phyloP scores from a whole-genome alignment of 140 eudicot species.

The Eryngium alpinum region DNA sequence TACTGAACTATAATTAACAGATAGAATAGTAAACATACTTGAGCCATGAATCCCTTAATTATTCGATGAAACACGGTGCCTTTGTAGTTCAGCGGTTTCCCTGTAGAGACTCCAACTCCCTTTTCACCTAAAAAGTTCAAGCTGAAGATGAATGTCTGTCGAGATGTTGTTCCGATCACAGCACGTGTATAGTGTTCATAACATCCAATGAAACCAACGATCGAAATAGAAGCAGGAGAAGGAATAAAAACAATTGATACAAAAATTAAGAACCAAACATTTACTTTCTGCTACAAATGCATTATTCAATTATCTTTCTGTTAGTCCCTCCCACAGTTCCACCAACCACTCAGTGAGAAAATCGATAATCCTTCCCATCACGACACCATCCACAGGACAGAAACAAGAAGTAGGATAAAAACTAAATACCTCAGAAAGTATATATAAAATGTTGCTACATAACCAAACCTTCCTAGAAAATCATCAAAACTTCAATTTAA shows the following conservation, averaged over 20 bases:
- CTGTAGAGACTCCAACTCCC: conserved; percentile 70
- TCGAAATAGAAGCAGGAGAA: neutral
- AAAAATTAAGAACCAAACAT: neutral
- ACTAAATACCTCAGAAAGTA: neutral
- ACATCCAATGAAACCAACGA: neutral
- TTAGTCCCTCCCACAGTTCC: neutral
- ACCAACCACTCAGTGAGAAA: neutral
- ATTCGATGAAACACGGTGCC: conserved; percentile 75
- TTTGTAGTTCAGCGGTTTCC: conserved; percentile 84
- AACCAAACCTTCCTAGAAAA: neutral
- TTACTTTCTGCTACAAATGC: neutral
- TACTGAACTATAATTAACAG: neutral
- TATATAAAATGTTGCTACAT: neutral
- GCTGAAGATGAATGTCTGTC: neutral
- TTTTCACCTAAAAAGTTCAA: conserved; percentile 64
- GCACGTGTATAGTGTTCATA: neutral
- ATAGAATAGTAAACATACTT: conserved; percentile 41
- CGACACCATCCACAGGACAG: neutral
- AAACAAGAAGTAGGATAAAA: neutral
- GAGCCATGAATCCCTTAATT: conserved; percentile 93
- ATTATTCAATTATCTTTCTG: neutral
- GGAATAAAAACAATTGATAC: no score
- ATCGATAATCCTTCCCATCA: neutral
- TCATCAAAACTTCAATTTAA: neutral
- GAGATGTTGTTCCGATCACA: neutral